Evolutionary conservation across 495 filamentous ascomycete genomes (phyloP), one percentile per base, ranked within the genome.

Genomic region (Pseudoneurospora amorphoporcata): DNA sequence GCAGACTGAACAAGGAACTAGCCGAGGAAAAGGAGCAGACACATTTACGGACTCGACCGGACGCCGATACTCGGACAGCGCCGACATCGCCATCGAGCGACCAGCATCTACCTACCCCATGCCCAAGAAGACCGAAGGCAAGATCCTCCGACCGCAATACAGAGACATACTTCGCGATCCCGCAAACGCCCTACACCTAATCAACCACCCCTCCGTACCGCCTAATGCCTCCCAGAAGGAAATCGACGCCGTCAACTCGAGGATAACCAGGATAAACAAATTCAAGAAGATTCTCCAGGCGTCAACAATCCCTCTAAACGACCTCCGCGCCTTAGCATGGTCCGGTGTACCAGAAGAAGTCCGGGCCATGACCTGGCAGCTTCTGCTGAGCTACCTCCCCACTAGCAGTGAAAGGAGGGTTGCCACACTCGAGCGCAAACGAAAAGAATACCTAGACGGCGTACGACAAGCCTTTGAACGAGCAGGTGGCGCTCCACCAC

Each of bases 361-460:
- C 39, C 92, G 95, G 39, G 93, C 95, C 38, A 98, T 99, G 93
- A 94, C 95, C 14, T 99, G 95, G 95, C 95, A 99, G 81, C 84
- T 99, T 70, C 85, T 99, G 3, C 89, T 99, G 45, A 95, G 95
- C 47, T 99, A 99, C 79, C 88, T 98, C 3, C 95, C 96, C 8
- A 95, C 95, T 29, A 97, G 93, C 77, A 94, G 92, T 73, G 95
- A 99, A 79, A 86, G 95, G 72, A 88, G 95, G 12, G 93, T 99
- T 47, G 88, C 91, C 10, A 95, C 94, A 1, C 87, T 99, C 8
- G 96, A 99, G 77, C 85, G 95, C 70, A 99, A 99, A 83, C 88
- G 95, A 72, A 97, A 97, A 79, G 96, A 98, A 79, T 99, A 98
- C 79, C 85, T 98, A 3, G 96, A 98, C 78, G 96, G 96, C 4